Evolutionary conservation across 2,329 filamentous ascomycete genomes (phyloP), one percentile per base, ranked within the genome.

Genomic region (Alternaria metachromatica): DNA sequence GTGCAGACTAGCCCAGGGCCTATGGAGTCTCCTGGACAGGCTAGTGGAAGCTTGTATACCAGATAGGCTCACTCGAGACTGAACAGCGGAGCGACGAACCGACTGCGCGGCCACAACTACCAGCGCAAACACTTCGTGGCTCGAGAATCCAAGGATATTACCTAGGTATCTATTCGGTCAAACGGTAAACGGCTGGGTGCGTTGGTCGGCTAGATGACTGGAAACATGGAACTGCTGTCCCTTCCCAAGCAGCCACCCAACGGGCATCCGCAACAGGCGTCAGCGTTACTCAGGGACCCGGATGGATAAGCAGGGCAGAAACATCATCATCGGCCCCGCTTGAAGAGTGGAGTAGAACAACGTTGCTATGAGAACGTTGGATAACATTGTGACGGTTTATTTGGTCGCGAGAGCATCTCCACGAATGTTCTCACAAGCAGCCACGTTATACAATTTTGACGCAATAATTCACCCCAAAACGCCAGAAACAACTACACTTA

Each of bases 271-370:
- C 58, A 26, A 43, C 44, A 18, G 12, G 41, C 37, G 44, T 53
- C 46, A 37, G 21, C 30, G 33, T 51, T 44, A 18, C n/a, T 28
- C 56, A 33, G 33, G 7, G 25, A 51, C 21, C 15, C 21, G 15
- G 33, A 26, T 8, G 21, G 33, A 12, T 4, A 51, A 48, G 21
- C 26, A 60, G 48, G 30, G 60, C 41, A 44, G 25, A 11, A 20
- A 37, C n/a, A 63, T 60, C 45, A 63, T 23, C 33, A 51, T 51
- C 61, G 37, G 51, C 51, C 45, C 57, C 57, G 51, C 51, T 41
- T 13, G 11, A 28, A 20, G n/a, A 51, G 10, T 26, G 28, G 6
- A 13, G 12, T 3, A 28, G 33, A 18, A 49, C 25, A 20, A 13
- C 20, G 18, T 53, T 58, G 55, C 56, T 37, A 50, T 23, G 44